Evolutionary conservation across 495 filamentous ascomycete genomes (phyloP), one percentile per base, ranked within the genome.

Genomic region (Xeromyces bisporus): DNA sequence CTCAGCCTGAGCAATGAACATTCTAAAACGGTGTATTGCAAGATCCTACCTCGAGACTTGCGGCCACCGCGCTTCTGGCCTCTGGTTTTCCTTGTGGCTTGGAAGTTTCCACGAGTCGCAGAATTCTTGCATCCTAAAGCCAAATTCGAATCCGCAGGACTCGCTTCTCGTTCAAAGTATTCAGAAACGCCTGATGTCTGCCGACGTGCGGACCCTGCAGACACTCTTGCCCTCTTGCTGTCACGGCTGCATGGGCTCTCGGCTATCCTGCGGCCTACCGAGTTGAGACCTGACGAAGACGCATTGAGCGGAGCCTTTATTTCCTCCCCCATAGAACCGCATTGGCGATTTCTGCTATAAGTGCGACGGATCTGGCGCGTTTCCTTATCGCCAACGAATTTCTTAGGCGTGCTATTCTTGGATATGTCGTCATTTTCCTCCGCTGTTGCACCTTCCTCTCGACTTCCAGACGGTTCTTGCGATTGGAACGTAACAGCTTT

Each of bases 401-500:
- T 28, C n/a, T n/a, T n/a, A n/a, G n/a, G n/a, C n/a, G n/a, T n/a
- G n/a, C n/a, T n/a, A n/a, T n/a, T n/a, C n/a, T n/a, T n/a, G n/a
- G n/a, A n/a, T n/a, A n/a, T n/a, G n/a, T n/a, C n/a, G n/a, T n/a
- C n/a, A n/a, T n/a, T n/a, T n/a, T n/a, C n/a, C n/a, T n/a, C n/a
- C n/a, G n/a, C n/a, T n/a, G n/a, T n/a, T n/a, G n/a, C n/a, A n/a
- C n/a, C n/a, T n/a, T n/a, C n/a, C n/a, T n/a, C n/a, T n/a, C n/a
- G n/a, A n/a, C n/a, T n/a, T n/a, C n/a, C n/a, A n/a, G n/a, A n/a
- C n/a, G n/a, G n/a, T n/a, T n/a, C n/a, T 12, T 32, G 15, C n/a
- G 33, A 21, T 6, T 43, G 38, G 17, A 56, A 58, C 12, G 46
- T 51, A 13, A 56, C 50, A 20, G 42, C 33, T 16, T 54, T 56